Conservation (phyloP, 441 rosid genomes). For the Rhodomyrtus psidioides region DNA sequence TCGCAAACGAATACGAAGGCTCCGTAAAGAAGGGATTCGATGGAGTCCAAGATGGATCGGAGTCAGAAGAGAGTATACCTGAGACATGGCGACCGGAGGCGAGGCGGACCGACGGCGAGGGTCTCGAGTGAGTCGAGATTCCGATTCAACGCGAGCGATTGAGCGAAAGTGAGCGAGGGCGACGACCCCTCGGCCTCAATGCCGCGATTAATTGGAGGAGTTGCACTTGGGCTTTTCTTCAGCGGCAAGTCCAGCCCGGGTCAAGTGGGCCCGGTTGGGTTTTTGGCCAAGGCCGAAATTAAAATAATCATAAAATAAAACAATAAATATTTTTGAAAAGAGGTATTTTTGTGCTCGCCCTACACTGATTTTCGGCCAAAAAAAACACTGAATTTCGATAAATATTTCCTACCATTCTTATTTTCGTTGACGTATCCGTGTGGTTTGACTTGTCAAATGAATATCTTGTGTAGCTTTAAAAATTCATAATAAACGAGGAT, state of each 20-base stretch:
- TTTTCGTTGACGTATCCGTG: neutral
- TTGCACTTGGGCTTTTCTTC: neutral
- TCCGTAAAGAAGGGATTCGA: neutral
- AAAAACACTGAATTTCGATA: neutral
- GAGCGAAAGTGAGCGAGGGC: neutral
- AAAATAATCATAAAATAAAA: no score
- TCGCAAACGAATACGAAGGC: neutral
- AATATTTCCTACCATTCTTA: neutral
- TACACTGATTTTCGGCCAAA: neutral
- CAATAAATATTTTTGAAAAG: neutral
- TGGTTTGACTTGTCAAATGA: neutral
- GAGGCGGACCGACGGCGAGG: neutral
- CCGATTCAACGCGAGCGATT: neutral
- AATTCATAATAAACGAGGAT: neutral
- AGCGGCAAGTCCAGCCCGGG: neutral
- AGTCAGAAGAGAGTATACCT: constrained; percentile 23
- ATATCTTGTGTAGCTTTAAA: neutral
- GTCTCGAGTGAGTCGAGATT: neutral
- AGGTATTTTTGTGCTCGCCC: neutral
- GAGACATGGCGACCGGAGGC: constrained; percentile 39
- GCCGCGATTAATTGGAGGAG: neutral
- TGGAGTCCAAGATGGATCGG: neutral
- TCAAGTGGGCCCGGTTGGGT: neutral
- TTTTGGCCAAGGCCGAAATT: neutral
- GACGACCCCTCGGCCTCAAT: neutral